A percentile compares a stretch with the other conserved stretches of the same genome.
phyloP scores from a whole-genome alignment of 2,329 filamentous ascomycete genomes.

The Nothopassalora personata region DNA sequence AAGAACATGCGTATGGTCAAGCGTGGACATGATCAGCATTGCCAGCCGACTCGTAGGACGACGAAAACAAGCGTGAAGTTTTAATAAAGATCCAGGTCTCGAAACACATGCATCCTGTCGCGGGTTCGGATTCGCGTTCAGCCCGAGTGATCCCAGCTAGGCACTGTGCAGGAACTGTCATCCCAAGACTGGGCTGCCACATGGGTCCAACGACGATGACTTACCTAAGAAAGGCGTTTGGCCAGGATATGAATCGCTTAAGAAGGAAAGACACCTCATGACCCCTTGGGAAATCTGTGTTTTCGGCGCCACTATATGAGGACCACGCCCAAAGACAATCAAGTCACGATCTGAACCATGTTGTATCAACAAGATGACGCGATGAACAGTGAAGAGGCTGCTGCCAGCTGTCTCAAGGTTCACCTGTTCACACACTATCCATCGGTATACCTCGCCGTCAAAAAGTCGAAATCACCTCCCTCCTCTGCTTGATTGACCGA shows the following conservation, averaged over 20 bases:
- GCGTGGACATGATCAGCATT: too few relatives aligned
- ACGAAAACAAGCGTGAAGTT: too few relatives aligned
- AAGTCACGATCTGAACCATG: too few relatives aligned
- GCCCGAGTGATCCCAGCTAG: not conserved
- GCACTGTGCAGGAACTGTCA: not conserved
- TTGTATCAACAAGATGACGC: too few relatives aligned
- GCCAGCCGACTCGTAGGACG: too few relatives aligned
- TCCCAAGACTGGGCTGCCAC: not conserved
- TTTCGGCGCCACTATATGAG: too few relatives aligned
- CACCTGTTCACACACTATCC: not conserved
- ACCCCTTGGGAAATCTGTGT: too few relatives aligned
- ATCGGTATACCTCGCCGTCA: conserved; percentile 35
- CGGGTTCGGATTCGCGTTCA: not conserved
- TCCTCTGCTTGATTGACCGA: conserved; percentile 56
- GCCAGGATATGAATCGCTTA: not conserved
- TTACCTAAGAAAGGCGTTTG: not conserved
- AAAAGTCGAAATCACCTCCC: conserved; percentile 58
- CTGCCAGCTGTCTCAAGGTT: not conserved
- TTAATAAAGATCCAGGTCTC: not conserved
- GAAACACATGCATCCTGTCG: not conserved
- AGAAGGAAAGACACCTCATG: not conserved
- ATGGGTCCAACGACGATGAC: not conserved
- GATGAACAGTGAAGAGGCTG: too few relatives aligned
- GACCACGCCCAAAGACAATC: too few relatives aligned
- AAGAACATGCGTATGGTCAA: too few relatives aligned